Base-by-base conservation (phyloP, 371 early-diverging fungal genomes). In the Chytridium lagenaria region DNA sequence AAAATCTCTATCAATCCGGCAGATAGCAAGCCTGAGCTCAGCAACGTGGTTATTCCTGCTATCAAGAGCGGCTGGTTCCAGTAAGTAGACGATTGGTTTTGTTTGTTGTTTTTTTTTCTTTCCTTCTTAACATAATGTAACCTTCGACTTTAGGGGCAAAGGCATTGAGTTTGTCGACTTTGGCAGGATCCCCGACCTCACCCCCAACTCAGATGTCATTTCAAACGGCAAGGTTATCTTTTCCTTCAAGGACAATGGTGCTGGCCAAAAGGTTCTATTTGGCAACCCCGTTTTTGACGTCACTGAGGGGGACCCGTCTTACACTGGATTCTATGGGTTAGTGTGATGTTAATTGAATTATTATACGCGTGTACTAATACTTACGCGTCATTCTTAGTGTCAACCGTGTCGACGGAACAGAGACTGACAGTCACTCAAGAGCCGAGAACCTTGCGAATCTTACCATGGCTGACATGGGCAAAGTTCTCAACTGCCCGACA, bases 1-100 rank as follows among this genome's bases (percentile, higher is more conserved):
- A 75, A 28, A n/a, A 37, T 66, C 66, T 2, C 5, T 44, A 23
- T 75, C 50, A 49, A 57, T 50, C 33, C 30, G 30, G 38, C 30
- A 30, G 51, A 65, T 37, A 1, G 2, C 36, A 7, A 40, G 23
- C 66, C 66, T n/a, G 39, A 2, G 3, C 66, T 66, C 44, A 44
- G 7, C 16, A 22, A 44, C 16, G 26, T 50, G 31, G 34, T 40
- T 15, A 55, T 33, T 3, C 75, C 75, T 12, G 1, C 7, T 7
- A 23, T 75, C 23, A 59, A 44, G 57, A 59, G 61, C 15, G 75
- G 59, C 12, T 75, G 70, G 70, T 63, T 36, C 64, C 50, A 68
- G 74, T 69, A 51, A 68, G 67, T 73, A n/a, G 36, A 23, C 49
- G 33, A 26, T 0, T 3, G 23, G n/a, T 49, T 71, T 63, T 63